These are phyloP conservation scores for Hypholoma fasciculare DNA, from an alignment of 768 basidiomycete species.

Conservation along the genomic window DNA sequence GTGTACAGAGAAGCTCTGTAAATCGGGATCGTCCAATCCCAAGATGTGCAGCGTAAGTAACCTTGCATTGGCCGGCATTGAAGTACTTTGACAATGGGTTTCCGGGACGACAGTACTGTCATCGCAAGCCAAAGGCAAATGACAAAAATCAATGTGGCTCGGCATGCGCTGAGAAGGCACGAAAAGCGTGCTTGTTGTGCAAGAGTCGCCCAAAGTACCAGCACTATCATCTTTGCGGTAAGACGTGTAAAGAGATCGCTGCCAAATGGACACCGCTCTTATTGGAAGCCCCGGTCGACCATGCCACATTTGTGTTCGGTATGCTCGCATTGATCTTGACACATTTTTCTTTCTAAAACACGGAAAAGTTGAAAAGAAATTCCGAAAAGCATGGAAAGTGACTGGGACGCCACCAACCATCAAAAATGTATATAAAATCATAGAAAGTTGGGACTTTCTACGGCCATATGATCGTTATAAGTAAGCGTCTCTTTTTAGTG, in stretches of 20 bases:
- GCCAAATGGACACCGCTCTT: slow-evolving; percentile 19
- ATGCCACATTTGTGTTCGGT: slow-evolving; percentile 20
- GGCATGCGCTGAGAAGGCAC: slow-evolving; percentile 11
- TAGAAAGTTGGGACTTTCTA: slow-evolving; percentile 23
- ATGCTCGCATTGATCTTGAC: neutral
- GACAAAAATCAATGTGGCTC: slow-evolving; percentile 13
- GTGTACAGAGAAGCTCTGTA: slow-evolving; percentile 15
- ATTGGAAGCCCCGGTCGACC: slow-evolving; percentile 19
- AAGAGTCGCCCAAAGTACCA: slow-evolving; percentile 5
- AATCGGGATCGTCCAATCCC: slow-evolving; percentile 9
- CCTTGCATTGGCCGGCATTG: neutral
- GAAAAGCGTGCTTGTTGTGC: slow-evolving; percentile 15
- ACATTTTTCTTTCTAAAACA: neutral
- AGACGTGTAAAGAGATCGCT: slow-evolving; percentile 17
- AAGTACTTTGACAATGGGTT: neutral
- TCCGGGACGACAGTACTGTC: neutral
- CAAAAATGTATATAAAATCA: slow-evolving; percentile 29
- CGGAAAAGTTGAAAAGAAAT: slow-evolving; percentile 25
- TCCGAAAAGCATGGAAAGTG: slow-evolving; percentile 24
- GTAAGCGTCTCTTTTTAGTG: slow-evolving; percentile 12
- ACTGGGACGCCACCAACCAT: slow-evolving; percentile 15
- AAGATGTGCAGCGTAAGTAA: slow-evolving; percentile 16
- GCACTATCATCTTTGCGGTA: slow-evolving; percentile 20
- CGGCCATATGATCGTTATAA: slow-evolving; percentile 26
- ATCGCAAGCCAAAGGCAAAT: neutral